These are phyloP conservation scores for Rhizophagus clarus DNA, from an alignment of 192 early-diverging fungal species.

Conservation along the genomic window DNA sequence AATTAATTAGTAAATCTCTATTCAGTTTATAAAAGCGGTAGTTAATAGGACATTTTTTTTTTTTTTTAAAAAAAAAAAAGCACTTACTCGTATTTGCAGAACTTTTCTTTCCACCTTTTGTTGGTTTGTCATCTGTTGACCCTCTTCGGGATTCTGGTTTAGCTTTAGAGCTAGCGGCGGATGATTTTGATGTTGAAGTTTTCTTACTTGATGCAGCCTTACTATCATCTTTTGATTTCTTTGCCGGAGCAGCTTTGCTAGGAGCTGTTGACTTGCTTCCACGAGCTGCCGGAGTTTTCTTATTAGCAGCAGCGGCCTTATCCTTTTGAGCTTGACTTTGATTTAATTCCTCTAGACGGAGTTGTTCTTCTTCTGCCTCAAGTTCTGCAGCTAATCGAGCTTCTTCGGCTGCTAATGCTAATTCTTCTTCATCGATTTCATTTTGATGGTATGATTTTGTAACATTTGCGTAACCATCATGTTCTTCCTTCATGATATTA, in stretches of 20 bases:
- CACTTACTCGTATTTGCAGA: not conserved
- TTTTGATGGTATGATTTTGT: not conserved
- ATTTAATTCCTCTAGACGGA: not conserved
- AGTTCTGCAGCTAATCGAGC: not conserved
- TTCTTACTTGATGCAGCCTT: conserved; percentile 2
- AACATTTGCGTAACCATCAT: conserved; percentile 13
- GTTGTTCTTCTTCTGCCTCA: not conserved
- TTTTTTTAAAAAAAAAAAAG: not conserved
- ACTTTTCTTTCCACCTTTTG: not conserved
- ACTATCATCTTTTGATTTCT: conserved; percentile 3
- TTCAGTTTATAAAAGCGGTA: too few species aligned
- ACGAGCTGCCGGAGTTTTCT: not conserved
- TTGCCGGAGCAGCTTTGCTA: conserved; percentile 2
- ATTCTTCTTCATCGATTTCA: not conserved
- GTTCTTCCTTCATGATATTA: conserved; percentile 13
- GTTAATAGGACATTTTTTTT: too few species aligned
- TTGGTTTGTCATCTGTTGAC: conserved; percentile 6
- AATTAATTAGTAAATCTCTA: too few species aligned
- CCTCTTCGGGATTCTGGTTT: not conserved
- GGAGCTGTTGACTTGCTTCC: not conserved
- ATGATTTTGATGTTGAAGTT: conserved; percentile 5
- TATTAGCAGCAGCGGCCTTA: not conserved
- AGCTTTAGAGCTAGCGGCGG: not conserved
- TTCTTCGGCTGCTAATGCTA: not conserved
- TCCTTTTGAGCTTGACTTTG: not conserved